phyloP scores from a whole-genome alignment of 441 rosid species.

The Adansonia gregorii region DNA sequence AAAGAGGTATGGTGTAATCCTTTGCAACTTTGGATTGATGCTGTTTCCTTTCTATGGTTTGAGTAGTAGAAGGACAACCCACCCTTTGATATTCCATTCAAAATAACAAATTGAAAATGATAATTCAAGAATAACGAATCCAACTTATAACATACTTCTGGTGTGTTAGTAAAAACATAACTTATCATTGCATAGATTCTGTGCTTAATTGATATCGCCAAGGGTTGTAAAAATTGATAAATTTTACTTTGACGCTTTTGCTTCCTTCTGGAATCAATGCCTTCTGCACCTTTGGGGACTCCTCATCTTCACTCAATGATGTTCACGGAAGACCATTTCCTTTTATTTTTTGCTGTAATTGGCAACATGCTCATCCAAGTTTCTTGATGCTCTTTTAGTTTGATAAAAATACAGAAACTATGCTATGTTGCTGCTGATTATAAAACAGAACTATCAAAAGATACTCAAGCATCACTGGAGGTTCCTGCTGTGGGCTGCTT shows the following conservation, averaged over 20 bases:
- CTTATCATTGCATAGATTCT: constrained; percentile 3
- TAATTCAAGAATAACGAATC: not conserved
- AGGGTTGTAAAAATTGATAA: not conserved
- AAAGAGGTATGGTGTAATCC: constrained; percentile 64
- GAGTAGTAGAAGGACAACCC: not conserved
- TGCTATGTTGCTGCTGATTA: constrained; percentile 91
- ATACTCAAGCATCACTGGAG: constrained; percentile 68
- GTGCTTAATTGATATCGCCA: not conserved
- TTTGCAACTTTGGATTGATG: not conserved
- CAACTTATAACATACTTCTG: constrained; percentile 1
- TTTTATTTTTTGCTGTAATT: not conserved
- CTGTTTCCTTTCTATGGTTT: not conserved
- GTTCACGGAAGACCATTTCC: not conserved
- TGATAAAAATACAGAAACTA: constrained; percentile 56
- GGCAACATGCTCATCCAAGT: not conserved
- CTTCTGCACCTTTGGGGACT: not conserved
- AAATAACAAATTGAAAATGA: not conserved
- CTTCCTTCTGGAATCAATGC: not conserved
- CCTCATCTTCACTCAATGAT: not conserved
- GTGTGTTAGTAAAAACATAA: not conserved
- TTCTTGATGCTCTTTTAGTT: constrained; percentile 30
- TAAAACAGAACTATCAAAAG: constrained; percentile 60
- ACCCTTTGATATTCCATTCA: not conserved
- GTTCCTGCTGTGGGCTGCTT: constrained; percentile 76
- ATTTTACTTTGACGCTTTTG: not conserved